Percentiles rank a stretch among this genome's conserved stretches.
phyloP scores from a whole-genome alignment of 1,139 yeast species.

The Yamadazyma epiphylla region DNA sequence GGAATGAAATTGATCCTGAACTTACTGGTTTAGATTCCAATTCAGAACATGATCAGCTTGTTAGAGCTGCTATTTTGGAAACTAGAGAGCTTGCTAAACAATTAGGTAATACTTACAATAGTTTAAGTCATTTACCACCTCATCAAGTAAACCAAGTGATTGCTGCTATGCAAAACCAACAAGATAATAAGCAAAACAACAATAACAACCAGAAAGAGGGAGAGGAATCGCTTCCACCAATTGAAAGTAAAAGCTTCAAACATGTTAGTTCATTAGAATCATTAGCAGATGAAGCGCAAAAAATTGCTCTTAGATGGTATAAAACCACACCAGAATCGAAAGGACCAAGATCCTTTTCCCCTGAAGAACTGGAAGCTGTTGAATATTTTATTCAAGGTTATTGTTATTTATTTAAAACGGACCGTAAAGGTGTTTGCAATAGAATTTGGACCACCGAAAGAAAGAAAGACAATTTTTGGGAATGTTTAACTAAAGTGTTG shows the following conservation, averaged over 20 bases:
- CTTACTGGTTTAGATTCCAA: slow-evolving; percentile 45
- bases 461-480: slow-evolving; percentile 88
- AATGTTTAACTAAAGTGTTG: slow-evolving; percentile 64
- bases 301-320: slow-evolving; percentile 36
- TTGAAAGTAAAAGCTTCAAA: slow-evolving; percentile 18
- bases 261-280: slow-evolving; percentile 29
- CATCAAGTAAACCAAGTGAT: slow-evolving; percentile 26
- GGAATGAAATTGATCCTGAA: slow-evolving; percentile 58
- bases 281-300: slow-evolving; percentile 34
- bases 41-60: slow-evolving; percentile 55
- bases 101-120: slow-evolving; percentile 12
- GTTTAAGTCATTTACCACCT: slow-evolving; percentile 15
- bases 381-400: slow-evolving; percentile 71
- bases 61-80: slow-evolving; percentile 64
- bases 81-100: slow-evolving; percentile 58
- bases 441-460: slow-evolving; percentile 87
- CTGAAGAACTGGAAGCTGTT: slow-evolving; percentile 64
- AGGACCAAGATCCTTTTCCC: slow-evolving; percentile 50
- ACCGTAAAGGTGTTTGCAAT: slow-evolving; percentile 67
- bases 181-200: slow-evolving; percentile 1
- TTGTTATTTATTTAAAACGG: slow-evolving; percentile 56
- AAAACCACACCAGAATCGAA: slow-evolving; percentile 26
- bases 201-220: background rate
- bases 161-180: slow-evolving; percentile 9
- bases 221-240: slow-evolving; percentile 2